These are phyloP conservation scores for Microstroma glucosiphilum DNA, from an alignment of 1,284 basidiomycete species.

Conservation along the genomic window DNA sequence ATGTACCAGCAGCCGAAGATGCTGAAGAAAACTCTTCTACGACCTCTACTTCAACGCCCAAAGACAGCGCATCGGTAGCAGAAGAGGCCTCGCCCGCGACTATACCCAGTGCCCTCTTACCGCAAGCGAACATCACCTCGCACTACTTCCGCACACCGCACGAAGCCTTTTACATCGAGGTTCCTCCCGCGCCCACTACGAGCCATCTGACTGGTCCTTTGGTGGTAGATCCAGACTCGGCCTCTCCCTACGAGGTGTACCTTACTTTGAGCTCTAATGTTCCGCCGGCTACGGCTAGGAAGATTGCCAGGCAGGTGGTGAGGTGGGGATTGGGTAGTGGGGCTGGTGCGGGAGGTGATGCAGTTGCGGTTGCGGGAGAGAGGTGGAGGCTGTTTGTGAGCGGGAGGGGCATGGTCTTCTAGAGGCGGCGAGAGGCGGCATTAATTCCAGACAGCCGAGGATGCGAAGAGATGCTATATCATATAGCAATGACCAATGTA, in stretches of 20 bases:
- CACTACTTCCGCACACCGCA: slow-evolving; percentile 69
- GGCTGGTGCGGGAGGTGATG: background rate
- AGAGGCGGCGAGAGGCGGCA: background rate
- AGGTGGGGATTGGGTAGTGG: slow-evolving; percentile 60
- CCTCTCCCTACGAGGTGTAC: slow-evolving; percentile 81
- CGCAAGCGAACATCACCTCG: slow-evolving; percentile 55
- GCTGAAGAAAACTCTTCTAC: background rate
- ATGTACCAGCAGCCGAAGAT: background rate
- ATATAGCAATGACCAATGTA: no score
- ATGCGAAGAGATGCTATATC: no score
- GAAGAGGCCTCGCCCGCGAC: no score
- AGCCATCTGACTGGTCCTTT: slow-evolving; percentile 4
- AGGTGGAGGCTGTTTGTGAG: slow-evolving; percentile 1
- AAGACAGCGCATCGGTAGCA: no score
- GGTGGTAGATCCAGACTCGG: slow-evolving; percentile 63
- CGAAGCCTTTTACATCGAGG: slow-evolving; percentile 69
- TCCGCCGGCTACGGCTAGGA: slow-evolving; percentile 75
- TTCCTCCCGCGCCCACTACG: background rate
- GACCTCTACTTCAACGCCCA: background rate
- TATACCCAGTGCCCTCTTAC: no score
- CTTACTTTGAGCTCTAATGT: slow-evolving; percentile 71
- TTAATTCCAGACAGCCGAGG: no score
- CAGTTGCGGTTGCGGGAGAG: background rate
- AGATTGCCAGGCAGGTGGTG: slow-evolving; percentile 78
- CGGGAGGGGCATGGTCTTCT: background rate